Base-by-base conservation (phyloP, 1,284 basidiomycete species). In the Ceratobasidium sp. region DNA sequence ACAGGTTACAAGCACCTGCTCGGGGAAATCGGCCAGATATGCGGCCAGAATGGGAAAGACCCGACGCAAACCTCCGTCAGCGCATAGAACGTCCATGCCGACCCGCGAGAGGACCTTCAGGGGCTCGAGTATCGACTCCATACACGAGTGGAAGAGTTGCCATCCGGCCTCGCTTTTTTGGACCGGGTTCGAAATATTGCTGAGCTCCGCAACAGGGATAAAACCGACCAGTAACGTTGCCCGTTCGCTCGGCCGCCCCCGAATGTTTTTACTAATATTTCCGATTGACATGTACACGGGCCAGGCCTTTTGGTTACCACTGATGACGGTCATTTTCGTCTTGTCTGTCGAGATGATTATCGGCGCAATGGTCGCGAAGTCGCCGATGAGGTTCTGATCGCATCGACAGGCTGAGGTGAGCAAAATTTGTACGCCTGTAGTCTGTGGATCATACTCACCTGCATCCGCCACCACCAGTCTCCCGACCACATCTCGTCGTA, bases 21-120 rank as follows among this genome's bases (percentile, higher is more conserved):
- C 83, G 0, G 82, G 82, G 60, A 84, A 84, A 69, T 84, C 83
- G 3, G 80, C 82, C 23, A 84, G 77, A 61, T 82, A 83, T 0
- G 79, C 77, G 0, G 82, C 84, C 26, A 84, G 79, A 40, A 85
- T 84, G 0, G 82, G 84, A 73, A 84, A 82, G 26, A 78, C 78
- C 3, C 81, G 79, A 3, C 82, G 82, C 2, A 77, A 55, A 2
- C 75, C 63, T 1, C 84, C 83, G 79, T 83, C 83, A 3, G 82
- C 84, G 66, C 82, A 81, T 0, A 66, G 51, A 78, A 85, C 79
- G 0, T 46, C 60, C 12, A 83, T 77, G 6, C 83, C 83, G 20
- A 77, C 40, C 1, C 60, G 56, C 0, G 80, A 81, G 6, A 79
- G 71, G 15, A 55, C n/a, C 20, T 76, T 71, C 0, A 84, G 70